Percentiles rank a stretch among this genome's conserved stretches.
phyloP scores from a whole-genome alignment of 805 yeast genomes.

The Candida namnaoensis region DNA sequence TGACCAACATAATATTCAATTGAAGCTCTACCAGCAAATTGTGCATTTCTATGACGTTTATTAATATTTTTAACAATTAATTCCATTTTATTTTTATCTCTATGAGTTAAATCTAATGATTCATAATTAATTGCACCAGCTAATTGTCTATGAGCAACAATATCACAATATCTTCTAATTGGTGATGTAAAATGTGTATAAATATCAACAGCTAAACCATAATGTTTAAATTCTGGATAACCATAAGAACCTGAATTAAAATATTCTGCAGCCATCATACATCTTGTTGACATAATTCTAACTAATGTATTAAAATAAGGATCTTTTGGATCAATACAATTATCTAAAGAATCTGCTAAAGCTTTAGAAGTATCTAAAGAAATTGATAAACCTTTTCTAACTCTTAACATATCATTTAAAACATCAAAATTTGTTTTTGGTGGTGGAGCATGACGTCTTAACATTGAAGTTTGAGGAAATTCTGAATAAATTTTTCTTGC shows the following conservation, averaged over 20 bases:
- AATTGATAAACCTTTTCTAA: constrained; percentile 66
- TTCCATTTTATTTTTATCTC: constrained; percentile 89
- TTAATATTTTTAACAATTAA: constrained; percentile 82
- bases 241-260: constrained; percentile 87
- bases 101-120: constrained; percentile 66
- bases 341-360: constrained; percentile 87
- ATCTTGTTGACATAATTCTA: constrained; percentile 95
- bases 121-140: constrained; percentile 99
- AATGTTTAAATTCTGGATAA: constrained; percentile 88
- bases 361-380: constrained; percentile 83
- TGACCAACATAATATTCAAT: constrained; percentile 98
- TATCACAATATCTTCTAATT: constrained; percentile 95
- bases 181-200: constrained; percentile 99
- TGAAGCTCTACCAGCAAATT: constrained; percentile 97
- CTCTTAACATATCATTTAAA: constrained; percentile 81
- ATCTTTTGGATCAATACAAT: constrained; percentile 75
- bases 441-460: constrained; percentile 97
- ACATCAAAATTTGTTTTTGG: constrained; percentile 89
- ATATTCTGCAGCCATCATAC: constrained; percentile 99
- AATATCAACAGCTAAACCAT: constrained; percentile 95
- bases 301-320: constrained; percentile 88
- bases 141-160: constrained; percentile 92
- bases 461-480: constrained; percentile 96
- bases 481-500: constrained; percentile 89
- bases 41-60: constrained; percentile 93